Conservation (phyloP, 2,329 filamentous ascomycete genomes). For the Clonostachys rosea region DNA sequence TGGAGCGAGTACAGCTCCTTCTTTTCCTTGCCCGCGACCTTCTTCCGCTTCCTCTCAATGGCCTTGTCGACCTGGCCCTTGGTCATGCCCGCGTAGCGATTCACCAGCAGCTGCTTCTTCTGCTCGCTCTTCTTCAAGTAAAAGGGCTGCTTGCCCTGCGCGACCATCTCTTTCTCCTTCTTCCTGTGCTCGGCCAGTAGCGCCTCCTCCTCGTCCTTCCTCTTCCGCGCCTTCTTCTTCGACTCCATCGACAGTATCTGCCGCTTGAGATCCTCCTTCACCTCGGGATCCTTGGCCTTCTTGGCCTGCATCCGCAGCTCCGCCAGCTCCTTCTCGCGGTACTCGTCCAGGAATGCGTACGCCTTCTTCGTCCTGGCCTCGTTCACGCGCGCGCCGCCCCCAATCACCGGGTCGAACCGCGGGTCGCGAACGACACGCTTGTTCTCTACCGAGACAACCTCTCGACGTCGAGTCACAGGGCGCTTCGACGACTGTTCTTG, state of each 20-base stretch:
- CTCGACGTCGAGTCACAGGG: conserved; percentile 76
- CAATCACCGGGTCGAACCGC: conserved; percentile 68
- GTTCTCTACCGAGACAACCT: conserved; percentile 50
- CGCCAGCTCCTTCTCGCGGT: conserved; percentile 78
- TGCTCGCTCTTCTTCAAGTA: conserved; percentile 90
- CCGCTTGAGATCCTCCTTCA: conserved; percentile 67
- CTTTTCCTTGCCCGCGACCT: conserved; percentile 80
- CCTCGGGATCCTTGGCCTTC: conserved; percentile 55
- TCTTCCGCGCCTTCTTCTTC: conserved; percentile 64
- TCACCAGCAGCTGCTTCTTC: conserved; percentile 78
- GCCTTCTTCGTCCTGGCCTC: conserved; percentile 60
- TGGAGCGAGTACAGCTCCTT: conserved; percentile 54
- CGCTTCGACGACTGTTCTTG: conserved; percentile 77
- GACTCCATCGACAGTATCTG: conserved; percentile 76
- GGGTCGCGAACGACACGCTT: conserved; percentile 67
- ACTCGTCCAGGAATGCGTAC: conserved; percentile 85
- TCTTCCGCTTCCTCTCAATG: conserved; percentile 86
- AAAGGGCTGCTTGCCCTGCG: conserved; percentile 87
- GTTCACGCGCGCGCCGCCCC: conserved; percentile 35
- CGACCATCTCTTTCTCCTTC: conserved; percentile 79
- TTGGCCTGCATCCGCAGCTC: conserved; percentile 66
- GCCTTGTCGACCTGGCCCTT: conserved; percentile 78
- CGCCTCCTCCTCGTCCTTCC: conserved; percentile 64
- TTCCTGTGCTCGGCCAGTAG: conserved; percentile 72
- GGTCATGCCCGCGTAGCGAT: conserved; percentile 80